Evolutionary conservation across 2,329 filamentous ascomycete genomes (phyloP), one percentile per base, ranked within the genome.

Genomic region (Tolypocladium amazonense): DNA sequence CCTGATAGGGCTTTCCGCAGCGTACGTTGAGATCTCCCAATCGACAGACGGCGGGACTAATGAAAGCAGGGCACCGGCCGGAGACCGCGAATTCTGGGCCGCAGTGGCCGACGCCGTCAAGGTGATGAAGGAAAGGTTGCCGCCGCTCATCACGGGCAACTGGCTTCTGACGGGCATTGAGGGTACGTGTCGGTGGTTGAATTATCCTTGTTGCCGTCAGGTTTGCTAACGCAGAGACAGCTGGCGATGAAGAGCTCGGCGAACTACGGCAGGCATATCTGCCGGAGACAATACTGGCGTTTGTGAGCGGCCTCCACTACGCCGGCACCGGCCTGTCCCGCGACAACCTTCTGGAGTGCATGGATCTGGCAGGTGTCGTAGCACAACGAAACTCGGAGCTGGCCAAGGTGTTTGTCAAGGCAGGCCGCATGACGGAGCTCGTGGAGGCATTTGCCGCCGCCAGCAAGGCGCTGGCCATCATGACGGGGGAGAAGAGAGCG

Each of bases 241-340:
- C 4, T 4, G 88, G 88, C 67, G 81, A 84, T 61, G 71, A 77
- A 20, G 84, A 89, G 59, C 81, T 91, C 56, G 74, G 75, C 56
- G 75, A 79, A 30, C 83, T 97, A 57, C 86, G 92, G 64, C 82
- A 85, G 59, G 83, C 84, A 0, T 97, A 96, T 72, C 80, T 99
- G 3, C 92, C 94, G 2, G 92, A 97, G 71, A 83, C 90, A 23
- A 79, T 96, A 50, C 81, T 99, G 56, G 90, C 89, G 3, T 97
- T 94, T 71, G 85, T 94, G 69, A 87, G 84, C 67, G 87, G 89
- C 1, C 77, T 97, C 56, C 89, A 95, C 70, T 89, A 88, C 68
- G 88, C 89, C 0, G 91, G 90, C 4, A 86, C 85, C 55, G 81
- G 84, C 56, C 77, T 95, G 52, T 88, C 86, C 54, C 86, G 91